Evolutionary conservation across 2,329 filamentous ascomycete genomes (phyloP).

Genomic region (Xenoacremonium recifei): DNA sequence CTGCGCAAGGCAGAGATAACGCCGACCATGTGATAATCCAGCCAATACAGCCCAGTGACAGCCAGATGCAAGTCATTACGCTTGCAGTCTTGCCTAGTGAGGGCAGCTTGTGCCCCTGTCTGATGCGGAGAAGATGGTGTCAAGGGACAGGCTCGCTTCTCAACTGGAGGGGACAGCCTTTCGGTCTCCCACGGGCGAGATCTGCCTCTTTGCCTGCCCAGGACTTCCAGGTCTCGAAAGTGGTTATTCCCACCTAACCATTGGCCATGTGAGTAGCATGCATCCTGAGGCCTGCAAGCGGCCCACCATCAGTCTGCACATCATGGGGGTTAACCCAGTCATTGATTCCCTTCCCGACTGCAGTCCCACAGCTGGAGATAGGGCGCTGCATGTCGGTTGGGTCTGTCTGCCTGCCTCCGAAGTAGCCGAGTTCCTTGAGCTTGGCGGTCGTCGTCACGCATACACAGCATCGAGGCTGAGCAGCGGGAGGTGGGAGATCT

Average conservation of each 20-base stretch:
- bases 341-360: no score
- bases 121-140: constrained; percentile 5
- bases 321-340: no score
- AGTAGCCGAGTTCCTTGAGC: constrained; percentile 10
- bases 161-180: neutral
- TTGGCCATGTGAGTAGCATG: constrained; percentile 17
- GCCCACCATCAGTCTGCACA: constrained; percentile 13
- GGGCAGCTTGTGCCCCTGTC: constrained; percentile 4
- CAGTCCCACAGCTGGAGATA: constrained; percentile 8
- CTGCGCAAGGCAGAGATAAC: no score
- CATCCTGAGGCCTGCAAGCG: constrained; percentile 18
- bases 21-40: no score
- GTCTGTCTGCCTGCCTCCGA: constrained; percentile 6
- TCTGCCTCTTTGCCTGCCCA: constrained; percentile 2
- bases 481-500: constrained; percentile 2
- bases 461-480: neutral
- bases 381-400: constrained; percentile 8
- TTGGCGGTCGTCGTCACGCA: neutral
- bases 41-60: constrained; percentile 4
- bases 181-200: neutral
- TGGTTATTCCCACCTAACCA: constrained; percentile 9
- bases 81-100: constrained; percentile 8
- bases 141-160: neutral
- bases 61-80: constrained; percentile 13
- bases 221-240: constrained; percentile 4